Base-by-base conservation (phyloP, 257 asterid genomes). In the Solanum virginianum region DNA sequence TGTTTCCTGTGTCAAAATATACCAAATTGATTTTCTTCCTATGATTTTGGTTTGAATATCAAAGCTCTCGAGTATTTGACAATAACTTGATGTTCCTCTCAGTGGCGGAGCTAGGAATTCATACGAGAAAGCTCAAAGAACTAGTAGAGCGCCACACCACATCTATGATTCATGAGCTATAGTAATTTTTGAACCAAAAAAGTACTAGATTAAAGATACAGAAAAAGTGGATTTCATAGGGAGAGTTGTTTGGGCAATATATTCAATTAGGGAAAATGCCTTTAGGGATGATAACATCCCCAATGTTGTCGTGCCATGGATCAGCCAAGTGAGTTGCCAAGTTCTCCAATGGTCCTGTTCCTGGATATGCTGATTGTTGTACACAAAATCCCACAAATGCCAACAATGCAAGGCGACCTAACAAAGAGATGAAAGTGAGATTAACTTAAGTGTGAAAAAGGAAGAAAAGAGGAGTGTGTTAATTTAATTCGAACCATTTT, bases 241-340 rank as follows among this genome's bases (percentile, higher is more conserved):
- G 17, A 29, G 68, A n/a, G n/a, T n/a, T n/a, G 65, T 39, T 80
- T 51, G 56, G 49, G n/a, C 47, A 74, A 79, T 15, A 4, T 32
- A 18, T 18, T 70, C 14, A 70, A 70, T 70, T 70, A 84, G 93
- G 95, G 1, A 53, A 86, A 90, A 91, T 0, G 20, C 86, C 17
- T 74, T 55, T 88, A 0, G 98, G 99, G 85, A 96, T 93, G 72
- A 96, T 36, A 36, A 96, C 15, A 45, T 94, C 94, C 54, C 99
- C 98, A 60, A 95, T 95, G 94, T 93, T 96, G 93, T 94, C 92
- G 97, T 96, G 99, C 99, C 99, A 96, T 63, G 99, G 98, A 56
- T 96, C 98, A 20, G 98, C 95, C 94, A 96, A 92, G 90, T 94
- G 98, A 60, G 89, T 83, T 9, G 98, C 98, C 90, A 95, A 90